A percentile compares a stretch with the other conserved stretches of the same genome.
Conservation (phyloP, 495 filamentous ascomycete species). For the Corynascus novoguineensis region DNA sequence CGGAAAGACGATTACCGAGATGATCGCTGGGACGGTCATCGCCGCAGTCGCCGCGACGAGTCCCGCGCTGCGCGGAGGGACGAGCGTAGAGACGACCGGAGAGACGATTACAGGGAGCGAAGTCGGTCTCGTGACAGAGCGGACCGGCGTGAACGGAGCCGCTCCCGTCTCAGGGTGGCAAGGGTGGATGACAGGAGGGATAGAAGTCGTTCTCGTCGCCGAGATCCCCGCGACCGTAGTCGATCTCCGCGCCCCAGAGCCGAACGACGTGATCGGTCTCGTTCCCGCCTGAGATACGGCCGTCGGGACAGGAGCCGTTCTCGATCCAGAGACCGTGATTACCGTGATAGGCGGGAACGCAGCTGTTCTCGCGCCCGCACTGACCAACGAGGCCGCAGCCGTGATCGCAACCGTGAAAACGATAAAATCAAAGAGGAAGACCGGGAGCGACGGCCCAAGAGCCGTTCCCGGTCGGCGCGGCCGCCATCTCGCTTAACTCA, state of each 20-base stretch:
- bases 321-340: background rate
- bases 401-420: slow-evolving; percentile 26
- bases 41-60: slow-evolving; percentile 25
- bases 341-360: background rate
- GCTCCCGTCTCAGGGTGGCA: slow-evolving; percentile 31
- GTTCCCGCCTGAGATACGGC: slow-evolving; percentile 15
- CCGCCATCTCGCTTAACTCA: slow-evolving; percentile 29
- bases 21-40: slow-evolving; percentile 39
- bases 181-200: slow-evolving; percentile 29
- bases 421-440: slow-evolving; percentile 17
- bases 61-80: slow-evolving; percentile 16
- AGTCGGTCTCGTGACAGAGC: slow-evolving; percentile 26
- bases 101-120: slow-evolving; percentile 15
- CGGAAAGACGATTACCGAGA: slow-evolving; percentile 28
- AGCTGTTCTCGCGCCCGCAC: slow-evolving; percentile 11
- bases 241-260: slow-evolving; percentile 26
- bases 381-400: slow-evolving; percentile 29
- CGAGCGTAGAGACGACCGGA: slow-evolving; percentile 13
- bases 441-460: slow-evolving; percentile 29
- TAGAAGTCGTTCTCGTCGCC: slow-evolving; percentile 32
- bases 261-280: slow-evolving; percentile 27
- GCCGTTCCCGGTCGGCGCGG: slow-evolving; percentile 35
- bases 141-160: slow-evolving; percentile 29
- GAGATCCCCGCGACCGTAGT: slow-evolving; percentile 25
- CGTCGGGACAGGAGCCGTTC: slow-evolving; percentile 18